Evolutionary conservation across 23 red algal species (phyloP).

Genomic region (Gracilaria vermiculophylla): DNA sequence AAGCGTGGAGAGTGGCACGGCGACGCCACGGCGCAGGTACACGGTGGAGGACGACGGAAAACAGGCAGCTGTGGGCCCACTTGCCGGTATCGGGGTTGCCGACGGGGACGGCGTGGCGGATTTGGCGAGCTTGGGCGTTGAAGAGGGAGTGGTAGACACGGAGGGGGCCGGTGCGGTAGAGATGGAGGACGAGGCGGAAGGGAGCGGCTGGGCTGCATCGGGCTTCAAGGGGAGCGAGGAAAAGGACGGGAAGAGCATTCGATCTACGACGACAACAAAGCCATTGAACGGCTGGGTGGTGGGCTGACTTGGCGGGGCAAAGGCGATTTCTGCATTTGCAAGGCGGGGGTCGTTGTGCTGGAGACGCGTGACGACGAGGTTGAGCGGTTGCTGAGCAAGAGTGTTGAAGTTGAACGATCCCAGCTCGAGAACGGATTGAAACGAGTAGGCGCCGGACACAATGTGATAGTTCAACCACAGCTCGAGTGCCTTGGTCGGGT

Average conservation of each 20-base stretch:
- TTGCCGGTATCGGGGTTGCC: neutral
- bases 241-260: slow-evolving; percentile 23
- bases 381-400: neutral
- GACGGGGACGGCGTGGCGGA: slow-evolving; percentile 1
- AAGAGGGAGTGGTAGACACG: neutral
- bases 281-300: neutral
- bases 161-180: neutral
- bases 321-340: neutral
- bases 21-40: neutral
- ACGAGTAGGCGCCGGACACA: neutral
- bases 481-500: neutral
- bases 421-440: neutral
- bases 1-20: neutral
- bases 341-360: neutral
- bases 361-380: neutral
- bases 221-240: neutral
- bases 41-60: slow-evolving; percentile 30
- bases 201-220: neutral
- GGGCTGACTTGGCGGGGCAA: neutral
- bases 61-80: neutral
- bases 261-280: slow-evolving; percentile 30
- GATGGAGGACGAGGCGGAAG: neutral
- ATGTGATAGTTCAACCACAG: neutral
- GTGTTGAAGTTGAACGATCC: neutral
- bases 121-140: neutral